Evolutionary conservation across 2,329 filamentous ascomycete genomes (phyloP), one percentile per base, ranked within the genome.

Genomic region (Neonectria punicea): DNA sequence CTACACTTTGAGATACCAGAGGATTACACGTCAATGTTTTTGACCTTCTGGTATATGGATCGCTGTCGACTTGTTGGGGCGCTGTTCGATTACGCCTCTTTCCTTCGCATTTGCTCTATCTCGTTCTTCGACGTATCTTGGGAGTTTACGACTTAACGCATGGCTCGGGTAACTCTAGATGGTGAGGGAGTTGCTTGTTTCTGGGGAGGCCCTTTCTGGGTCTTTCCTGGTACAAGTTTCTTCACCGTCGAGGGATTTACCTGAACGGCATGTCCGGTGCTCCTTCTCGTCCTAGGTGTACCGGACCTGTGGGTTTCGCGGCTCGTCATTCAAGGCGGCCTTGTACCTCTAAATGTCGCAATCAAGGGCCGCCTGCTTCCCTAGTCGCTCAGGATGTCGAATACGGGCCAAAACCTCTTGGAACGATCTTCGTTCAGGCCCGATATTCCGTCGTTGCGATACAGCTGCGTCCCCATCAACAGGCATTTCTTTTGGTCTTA

Each of bases 191-290:
- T 53, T 53, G 71, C 67, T 58, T 60, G 34, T 18, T 46, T 58
- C 60, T 49, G 53, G 58, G 43, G 50, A 63, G 61, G 55, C 61
- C 39, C 39, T 58, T 63, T 63, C 34, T 43, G 36, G 50, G 44
- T 57, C 57, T 43, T 43, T 58, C 28, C 65, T 47, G 36, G 54
- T 56, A 47, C 54, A 50, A 51, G 66, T 59, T 63, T 65, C 56
- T 30, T 58, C 50, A 18, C 69, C 65, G 67, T 71, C 28, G 49
- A 70, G 65, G 63, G 61, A 46, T 57, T 60, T 63, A 70, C 76
- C 77, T 80, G 78, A 78, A 81, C 76, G 79, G 79, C 79, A 80
- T 73, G 77, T 72, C 79, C 76, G 79, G 78, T 80, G 73, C 75
- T 76, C 69, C 73, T 51, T 70, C 51, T 58, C 61, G 44, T 51